Base-by-base conservation (phyloP, 2,329 filamentous ascomycete genomes). In the Colletotrichum tropicale region DNA sequence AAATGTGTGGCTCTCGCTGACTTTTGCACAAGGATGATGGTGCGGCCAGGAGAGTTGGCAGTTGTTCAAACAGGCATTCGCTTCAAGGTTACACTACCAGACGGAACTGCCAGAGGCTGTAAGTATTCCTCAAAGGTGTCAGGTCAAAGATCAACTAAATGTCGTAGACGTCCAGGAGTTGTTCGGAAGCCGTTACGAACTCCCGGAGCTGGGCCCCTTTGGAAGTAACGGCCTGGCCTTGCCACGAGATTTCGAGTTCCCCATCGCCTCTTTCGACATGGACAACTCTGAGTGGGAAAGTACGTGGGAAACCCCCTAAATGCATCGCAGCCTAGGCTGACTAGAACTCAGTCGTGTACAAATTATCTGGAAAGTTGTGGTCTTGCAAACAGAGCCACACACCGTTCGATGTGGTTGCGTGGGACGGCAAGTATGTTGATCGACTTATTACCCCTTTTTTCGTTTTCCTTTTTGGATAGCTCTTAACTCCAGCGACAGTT, bases 381-480 rank as follows among this genome's bases (percentile, higher is more conserved):
- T 85, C 85, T 18, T 91, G 90, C 64, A 89, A 87, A 56, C 92
- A 93, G 79, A 86, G 86, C 36, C 91, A 93, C 80, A 92, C 89
- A 3, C 91, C 91, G 0, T 93, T 93, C 77, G 91, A 94, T 77
- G 91, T 93, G 4, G 91, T 93, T 1, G 91, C 91, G 6, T 93
- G 92, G 91, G 91, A 93, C 78, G 92, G 92, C 34, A 89, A 89
- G 64, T 92, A 93, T 80, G 90, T 90, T 72, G 9, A 28, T 79
- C 3, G 77, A 75, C 75, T 93, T 12, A 48, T n/a, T 48, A 93
- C 15, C 9, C 32, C 52, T 28, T 52, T 26, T 34, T 18, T 30
- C 24, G 10, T 15, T 7, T 28, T 30, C 30, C 12, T n/a, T 21
- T 61, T 24, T 12, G 24, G 21, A 13, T 28, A 34, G 55, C 12